Base-by-base conservation (phyloP, 148 eudicot genomes). In the Persicaria maculosa region DNA sequence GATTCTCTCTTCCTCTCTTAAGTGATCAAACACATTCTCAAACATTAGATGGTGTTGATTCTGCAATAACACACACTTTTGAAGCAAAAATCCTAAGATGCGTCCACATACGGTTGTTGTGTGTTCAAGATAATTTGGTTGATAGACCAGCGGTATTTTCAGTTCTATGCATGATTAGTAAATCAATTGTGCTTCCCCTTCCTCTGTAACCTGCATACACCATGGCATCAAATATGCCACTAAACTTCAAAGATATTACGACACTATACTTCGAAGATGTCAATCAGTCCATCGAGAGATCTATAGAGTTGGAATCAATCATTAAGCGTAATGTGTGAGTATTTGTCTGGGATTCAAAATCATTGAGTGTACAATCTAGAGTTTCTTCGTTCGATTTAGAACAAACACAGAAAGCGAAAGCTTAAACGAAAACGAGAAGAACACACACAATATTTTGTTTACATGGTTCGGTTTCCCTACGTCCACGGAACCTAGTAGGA, bases 131-230 rank as follows among this genome's bases (percentile, higher is more conserved):
- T 45, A 77, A 81, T 25, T 68, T 75, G 20, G 75, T 78, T 6
- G 74, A 64, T 44, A 74, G 83, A 58, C 83, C 83, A 50, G 74
- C 62, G 44, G 77, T 74, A 50, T 70, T 80, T 54, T 74, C 78
- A n/a, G 76, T 77, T 69, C 73, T 77, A 73, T 47, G 31, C 67
- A 77, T 81, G 83, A 72, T 58, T 2, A 20, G 64, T 0, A 40
- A 58, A 20, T 58, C 64, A 7, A 11, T 58, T 58, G 64, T 12
- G 12, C 64, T 58, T 58, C 64, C 64, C 22, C 9, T 20, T 31
- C 64, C 64, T 58, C 22, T 11, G 19, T 40, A 8, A 10, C 64
- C 64, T 58, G 36, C 31, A 20, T 58, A 19, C 64, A 4, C 40
- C 64, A 17, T 55, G n/a, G n/a, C 59, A 17, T 16, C 8, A 55